These are phyloP conservation scores for Pseudogymnoascus sp. DNA, from an alignment of 2,329 filamentous ascomycete species.

Conservation along the genomic window DNA sequence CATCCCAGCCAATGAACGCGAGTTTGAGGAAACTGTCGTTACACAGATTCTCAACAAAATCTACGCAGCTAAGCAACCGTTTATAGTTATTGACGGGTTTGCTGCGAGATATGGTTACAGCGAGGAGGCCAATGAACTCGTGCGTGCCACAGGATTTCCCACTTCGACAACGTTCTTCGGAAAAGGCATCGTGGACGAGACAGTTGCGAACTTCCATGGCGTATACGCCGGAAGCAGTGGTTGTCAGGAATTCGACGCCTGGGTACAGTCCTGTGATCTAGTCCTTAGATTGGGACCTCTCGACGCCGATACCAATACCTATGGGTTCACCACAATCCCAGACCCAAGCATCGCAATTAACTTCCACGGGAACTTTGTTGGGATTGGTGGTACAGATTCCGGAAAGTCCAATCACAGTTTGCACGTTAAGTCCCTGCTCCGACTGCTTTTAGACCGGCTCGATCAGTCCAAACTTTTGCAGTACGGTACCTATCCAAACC, in stretches of 20 bases:
- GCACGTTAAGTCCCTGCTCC: background rate
- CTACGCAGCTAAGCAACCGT: constrained; percentile 36
- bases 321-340: constrained; percentile 26
- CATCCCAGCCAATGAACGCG: constrained; percentile 17
- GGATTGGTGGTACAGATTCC: background rate
- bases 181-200: constrained; percentile 43
- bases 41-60: constrained; percentile 34
- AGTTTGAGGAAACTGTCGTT: constrained; percentile 26
- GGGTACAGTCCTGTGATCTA: constrained; percentile 34
- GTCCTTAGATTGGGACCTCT: constrained; percentile 40
- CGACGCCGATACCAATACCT: constrained; percentile 39
- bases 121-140: constrained; percentile 29
- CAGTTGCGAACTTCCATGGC: constrained; percentile 38
- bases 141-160: constrained; percentile 36
- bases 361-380: background rate
- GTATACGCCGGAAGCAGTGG: constrained; percentile 37
- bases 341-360: background rate
- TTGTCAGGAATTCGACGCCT: background rate
- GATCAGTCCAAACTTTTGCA: background rate
- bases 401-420: background rate
- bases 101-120: constrained; percentile 22
- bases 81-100: constrained; percentile 46
- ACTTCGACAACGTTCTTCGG: constrained; percentile 40
- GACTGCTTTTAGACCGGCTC: background rate
- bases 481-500: background rate